These are phyloP conservation scores for Paraurostyla sp. DNA, from an alignment of 73 alveolate species.

Conservation along the genomic window DNA sequence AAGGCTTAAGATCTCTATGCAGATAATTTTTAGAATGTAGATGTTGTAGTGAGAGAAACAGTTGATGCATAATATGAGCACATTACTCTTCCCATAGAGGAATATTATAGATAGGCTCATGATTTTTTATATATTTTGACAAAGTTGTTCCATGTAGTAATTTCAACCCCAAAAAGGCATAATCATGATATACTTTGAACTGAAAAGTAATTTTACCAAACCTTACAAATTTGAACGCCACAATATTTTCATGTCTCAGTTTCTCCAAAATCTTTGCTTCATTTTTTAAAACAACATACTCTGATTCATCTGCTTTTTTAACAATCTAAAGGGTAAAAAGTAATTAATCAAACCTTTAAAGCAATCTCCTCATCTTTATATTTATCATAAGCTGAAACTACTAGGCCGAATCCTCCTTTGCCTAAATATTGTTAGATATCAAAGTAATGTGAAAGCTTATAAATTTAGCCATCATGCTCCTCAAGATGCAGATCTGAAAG, in stretches of 20 bases:
- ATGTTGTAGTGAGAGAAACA: neutral
- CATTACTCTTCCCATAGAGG: slow-evolving; percentile 6
- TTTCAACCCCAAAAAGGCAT: slow-evolving; percentile 22
- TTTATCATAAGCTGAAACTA: slow-evolving; percentile 17
- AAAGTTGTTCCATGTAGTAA: neutral
- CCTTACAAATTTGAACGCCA: slow-evolving; percentile 10
- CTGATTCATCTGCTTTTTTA: neutral
- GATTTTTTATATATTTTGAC: neutral
- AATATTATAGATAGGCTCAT: neutral
- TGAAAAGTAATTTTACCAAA: neutral
- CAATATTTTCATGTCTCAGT: neutral
- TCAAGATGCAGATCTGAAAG: neutral
- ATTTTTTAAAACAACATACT: neutral
- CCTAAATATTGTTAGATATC: neutral
- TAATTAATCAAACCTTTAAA: too few relatives aligned
- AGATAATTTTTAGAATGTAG: neutral
- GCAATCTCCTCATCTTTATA: slow-evolving; percentile 21
- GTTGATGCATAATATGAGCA: neutral
- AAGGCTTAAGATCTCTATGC: slow-evolving; percentile 35
- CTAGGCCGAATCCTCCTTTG: slow-evolving; percentile 36
- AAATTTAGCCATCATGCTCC: slow-evolving; percentile 34
- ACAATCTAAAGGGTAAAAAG: neutral
- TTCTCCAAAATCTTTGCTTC: slow-evolving; percentile 7
- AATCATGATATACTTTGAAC: slow-evolving; percentile 45
- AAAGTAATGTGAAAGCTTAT: neutral